phyloP scores from a whole-genome alignment of 2,329 filamentous ascomycete species.

The Capronia coronata region DNA sequence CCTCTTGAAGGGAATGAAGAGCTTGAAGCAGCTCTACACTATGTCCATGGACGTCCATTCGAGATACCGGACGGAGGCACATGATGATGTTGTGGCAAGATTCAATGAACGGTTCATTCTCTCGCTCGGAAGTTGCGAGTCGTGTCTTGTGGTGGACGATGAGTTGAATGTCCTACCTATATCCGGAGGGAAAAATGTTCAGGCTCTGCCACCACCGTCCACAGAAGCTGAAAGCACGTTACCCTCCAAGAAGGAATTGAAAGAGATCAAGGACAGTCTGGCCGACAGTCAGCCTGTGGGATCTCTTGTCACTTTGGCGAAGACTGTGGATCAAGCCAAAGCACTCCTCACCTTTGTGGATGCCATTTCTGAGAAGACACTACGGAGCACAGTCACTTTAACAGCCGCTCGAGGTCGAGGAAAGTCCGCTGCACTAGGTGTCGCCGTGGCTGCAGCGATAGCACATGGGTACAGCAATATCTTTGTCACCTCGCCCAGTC shows the following conservation, averaged over 20 bases:
- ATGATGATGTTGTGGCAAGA: constrained; percentile 85
- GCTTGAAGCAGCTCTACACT: constrained; percentile 93
- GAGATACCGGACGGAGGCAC: constrained; percentile 90
- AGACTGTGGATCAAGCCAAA: constrained; percentile 92
- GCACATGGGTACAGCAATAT: constrained; percentile 98
- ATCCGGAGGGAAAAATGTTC: constrained; percentile 86
- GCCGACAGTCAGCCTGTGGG: constrained; percentile 82
- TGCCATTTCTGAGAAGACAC: constrained; percentile 89
- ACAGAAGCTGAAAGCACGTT: constrained; percentile 66
- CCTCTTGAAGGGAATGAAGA: constrained; percentile 91
- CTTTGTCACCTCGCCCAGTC: constrained; percentile 95
- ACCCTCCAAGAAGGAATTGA: constrained; percentile 66
- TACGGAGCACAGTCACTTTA: constrained; percentile 85
- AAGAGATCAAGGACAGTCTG: constrained; percentile 78
- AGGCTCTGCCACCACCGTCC: constrained; percentile 69
- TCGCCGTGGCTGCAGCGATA: constrained; percentile 87
- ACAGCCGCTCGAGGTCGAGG: constrained; percentile 91
- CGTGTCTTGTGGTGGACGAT: constrained; percentile 92
- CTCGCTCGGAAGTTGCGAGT: constrained; percentile 88
- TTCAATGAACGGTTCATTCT: constrained; percentile 98
- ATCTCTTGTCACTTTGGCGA: constrained; percentile 73
- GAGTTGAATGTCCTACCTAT: constrained; percentile 96
- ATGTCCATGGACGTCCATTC: constrained; percentile 97
- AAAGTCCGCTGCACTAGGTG: constrained; percentile 92
- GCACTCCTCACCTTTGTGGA: constrained; percentile 95